Evolutionary conservation across 805 yeast genomes (phyloP).

Genomic region (Saturnispora ahearnii): DNA sequence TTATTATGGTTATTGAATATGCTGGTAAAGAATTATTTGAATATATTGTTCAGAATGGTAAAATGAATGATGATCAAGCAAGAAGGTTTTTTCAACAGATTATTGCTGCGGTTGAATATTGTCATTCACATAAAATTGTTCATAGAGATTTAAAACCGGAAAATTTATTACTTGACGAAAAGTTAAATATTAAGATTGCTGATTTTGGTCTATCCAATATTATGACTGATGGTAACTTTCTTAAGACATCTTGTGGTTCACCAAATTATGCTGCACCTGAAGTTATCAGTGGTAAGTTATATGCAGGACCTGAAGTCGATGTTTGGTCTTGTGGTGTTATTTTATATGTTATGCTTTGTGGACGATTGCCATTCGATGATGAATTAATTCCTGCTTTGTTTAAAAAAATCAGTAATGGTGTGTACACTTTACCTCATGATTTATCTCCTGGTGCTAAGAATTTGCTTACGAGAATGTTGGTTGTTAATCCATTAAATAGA

Average conservation of each 20-base stretch:
- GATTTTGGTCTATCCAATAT: slow-evolving; percentile 92
- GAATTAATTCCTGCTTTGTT: slow-evolving; percentile 91
- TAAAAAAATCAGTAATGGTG: slow-evolving; percentile 88
- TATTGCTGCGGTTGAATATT: slow-evolving; percentile 91
- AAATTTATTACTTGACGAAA: slow-evolving; percentile 79
- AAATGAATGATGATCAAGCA: slow-evolving; percentile 87
- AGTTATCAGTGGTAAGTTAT: slow-evolving; percentile 86
- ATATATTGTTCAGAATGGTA: slow-evolving; percentile 88
- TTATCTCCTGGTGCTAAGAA: slow-evolving; percentile 79
- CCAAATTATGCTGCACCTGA: slow-evolving; percentile 98
- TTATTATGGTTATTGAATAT: slow-evolving; percentile 93
- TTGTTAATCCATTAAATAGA: slow-evolving; percentile 88
- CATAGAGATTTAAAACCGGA: slow-evolving; percentile 97
- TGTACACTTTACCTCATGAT: slow-evolving; percentile 81
- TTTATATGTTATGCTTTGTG: slow-evolving; percentile 90
- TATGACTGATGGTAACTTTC: slow-evolving; percentile 95
- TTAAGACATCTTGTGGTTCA: slow-evolving; percentile 91
- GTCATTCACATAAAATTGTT: slow-evolving; percentile 93
- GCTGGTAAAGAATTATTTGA: slow-evolving; percentile 96
- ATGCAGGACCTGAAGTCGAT: slow-evolving; percentile 97
- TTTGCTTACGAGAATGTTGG: slow-evolving; percentile 79
- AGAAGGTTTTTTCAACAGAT: slow-evolving; percentile 93
- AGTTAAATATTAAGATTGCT: slow-evolving; percentile 87
- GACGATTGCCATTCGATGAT: slow-evolving; percentile 92
- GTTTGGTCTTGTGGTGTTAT: slow-evolving; percentile 98